Percentiles rank a stretch among this genome's conserved stretches.
phyloP scores from a whole-genome alignment of 2,329 filamentous ascomycete genomes.

The Biscogniauxia marginata region DNA sequence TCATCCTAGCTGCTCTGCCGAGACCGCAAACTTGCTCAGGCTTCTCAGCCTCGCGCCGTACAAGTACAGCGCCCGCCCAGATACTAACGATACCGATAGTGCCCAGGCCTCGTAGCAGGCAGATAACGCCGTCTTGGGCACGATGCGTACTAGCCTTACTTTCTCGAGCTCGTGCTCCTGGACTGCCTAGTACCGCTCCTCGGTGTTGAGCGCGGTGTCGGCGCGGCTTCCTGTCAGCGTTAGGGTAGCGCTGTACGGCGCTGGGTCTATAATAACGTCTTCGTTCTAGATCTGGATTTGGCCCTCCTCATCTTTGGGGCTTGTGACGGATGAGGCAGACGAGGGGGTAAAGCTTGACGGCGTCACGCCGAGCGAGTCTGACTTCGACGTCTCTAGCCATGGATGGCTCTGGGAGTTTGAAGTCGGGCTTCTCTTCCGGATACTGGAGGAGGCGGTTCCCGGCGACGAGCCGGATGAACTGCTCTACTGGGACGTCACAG shows the following conservation, averaged over 20 bases:
- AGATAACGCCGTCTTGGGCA: conserved; percentile 31
- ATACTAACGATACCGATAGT: conserved; percentile 57
- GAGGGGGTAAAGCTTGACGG: conserved; percentile 10
- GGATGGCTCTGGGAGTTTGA: conserved; percentile 22
- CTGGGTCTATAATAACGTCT: conserved; percentile 16
- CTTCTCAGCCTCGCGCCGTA: conserved; percentile 54
- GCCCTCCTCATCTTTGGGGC: conserved; percentile 24
- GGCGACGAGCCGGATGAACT: conserved; percentile 29
- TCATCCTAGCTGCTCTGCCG: conserved; percentile 4
- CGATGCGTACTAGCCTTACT: conserved; percentile 28
- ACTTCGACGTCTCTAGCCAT: conserved; percentile 10
- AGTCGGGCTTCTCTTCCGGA: conserved; percentile 21
- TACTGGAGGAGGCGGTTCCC: conserved; percentile 25
- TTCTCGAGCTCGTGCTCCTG: conserved; percentile 26
- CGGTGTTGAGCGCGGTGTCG: conserved; percentile 25
- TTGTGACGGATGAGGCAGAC: conserved; percentile 11
- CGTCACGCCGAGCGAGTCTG: too few species aligned
- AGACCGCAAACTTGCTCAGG: conserved; percentile 56
- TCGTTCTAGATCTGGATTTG: conserved; percentile 15
- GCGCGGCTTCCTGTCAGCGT: conserved; percentile 22
- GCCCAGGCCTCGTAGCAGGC: conserved; percentile 55
- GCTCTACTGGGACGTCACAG: conserved; percentile 29
- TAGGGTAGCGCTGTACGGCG: conserved; percentile 13
- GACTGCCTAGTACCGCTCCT: conserved; percentile 24
- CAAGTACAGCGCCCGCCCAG: conserved; percentile 54